A percentile compares a stretch with the other conserved stretches of the same genome.
Conservation (phyloP, 2,329 filamentous ascomycete species). For the Teratosphaeria pseudoeucalypti region DNA sequence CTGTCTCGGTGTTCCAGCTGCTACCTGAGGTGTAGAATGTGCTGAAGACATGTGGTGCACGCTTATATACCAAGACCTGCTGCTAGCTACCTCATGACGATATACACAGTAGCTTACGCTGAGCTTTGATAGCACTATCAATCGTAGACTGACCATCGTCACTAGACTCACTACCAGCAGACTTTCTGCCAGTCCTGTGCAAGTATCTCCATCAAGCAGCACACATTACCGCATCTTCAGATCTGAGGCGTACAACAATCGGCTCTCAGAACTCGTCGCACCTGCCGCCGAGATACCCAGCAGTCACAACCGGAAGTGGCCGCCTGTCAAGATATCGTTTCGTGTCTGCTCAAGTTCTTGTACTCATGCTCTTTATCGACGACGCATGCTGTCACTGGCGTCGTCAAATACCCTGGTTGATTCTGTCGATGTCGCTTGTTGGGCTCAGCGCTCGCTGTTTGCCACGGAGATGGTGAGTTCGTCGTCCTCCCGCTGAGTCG, state of each 20-base stretch:
- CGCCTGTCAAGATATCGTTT: neutral
- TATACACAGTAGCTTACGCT: neutral
- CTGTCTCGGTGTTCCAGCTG: too few species aligned
- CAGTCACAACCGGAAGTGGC: neutral
- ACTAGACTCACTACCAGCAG: neutral
- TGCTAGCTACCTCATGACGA: neutral
- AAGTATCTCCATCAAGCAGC: conserved; percentile 6
- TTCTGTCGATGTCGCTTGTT: neutral
- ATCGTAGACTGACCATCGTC: neutral
- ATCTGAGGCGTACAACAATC: neutral
- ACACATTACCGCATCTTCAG: conserved; percentile 10
- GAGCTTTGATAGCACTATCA: neutral
- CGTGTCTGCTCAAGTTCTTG: neutral
- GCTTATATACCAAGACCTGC: neutral
- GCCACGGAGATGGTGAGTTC: conserved; percentile 24
- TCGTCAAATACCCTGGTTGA: neutral
- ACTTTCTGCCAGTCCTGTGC: neutral
- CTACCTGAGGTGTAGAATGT: neutral
- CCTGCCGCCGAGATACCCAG: neutral
- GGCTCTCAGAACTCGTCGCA: neutral
- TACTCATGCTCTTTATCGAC: neutral
- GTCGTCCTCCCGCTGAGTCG: conserved; percentile 14
- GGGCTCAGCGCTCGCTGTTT: conserved; percentile 11
- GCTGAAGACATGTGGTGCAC: neutral
- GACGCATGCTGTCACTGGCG: neutral